These are phyloP conservation scores for Heterococcus sp. DNA, from an alignment of 108 stramenopile genomes.

Conservation along the genomic window DNA sequence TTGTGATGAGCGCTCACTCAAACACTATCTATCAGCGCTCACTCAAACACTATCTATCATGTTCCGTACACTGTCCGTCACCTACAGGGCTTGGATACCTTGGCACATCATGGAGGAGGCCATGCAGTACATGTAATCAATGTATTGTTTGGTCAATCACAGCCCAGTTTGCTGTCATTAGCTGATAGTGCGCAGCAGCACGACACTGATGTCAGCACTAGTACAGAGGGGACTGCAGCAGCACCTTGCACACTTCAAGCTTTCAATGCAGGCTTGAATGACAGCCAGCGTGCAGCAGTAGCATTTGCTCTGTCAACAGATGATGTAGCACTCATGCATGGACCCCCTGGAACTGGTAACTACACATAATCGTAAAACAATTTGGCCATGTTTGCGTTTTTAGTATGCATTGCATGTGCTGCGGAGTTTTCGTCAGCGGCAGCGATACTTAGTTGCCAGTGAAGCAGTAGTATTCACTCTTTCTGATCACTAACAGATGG, in stretches of 20 bases:
- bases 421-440: no score
- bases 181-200: no score
- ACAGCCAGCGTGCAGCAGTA: slow-evolving; percentile 38
- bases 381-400: no score
- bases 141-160: slow-evolving; percentile 22
- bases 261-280: slow-evolving; percentile 10
- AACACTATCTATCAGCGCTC: background rate
- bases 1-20: background rate
- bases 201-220: background rate
- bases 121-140: slow-evolving; percentile 33
- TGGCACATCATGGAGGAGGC: slow-evolving; percentile 24
- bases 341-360: no score
- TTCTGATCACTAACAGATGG: no score
- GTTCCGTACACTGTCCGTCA: background rate
- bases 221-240: background rate
- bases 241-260: background rate
- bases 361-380: no score
- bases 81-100: slow-evolving; percentile 12
- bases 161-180: background rate
- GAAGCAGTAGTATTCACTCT: no score
- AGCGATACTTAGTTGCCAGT: no score
- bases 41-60: background rate
- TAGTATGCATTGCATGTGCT: no score
- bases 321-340: slow-evolving; percentile 59
- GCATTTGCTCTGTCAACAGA: slow-evolving; percentile 28